Evolutionary conservation across 1,284 basidiomycete species (phyloP).

Genomic region (Trichosporon sp.): DNA sequence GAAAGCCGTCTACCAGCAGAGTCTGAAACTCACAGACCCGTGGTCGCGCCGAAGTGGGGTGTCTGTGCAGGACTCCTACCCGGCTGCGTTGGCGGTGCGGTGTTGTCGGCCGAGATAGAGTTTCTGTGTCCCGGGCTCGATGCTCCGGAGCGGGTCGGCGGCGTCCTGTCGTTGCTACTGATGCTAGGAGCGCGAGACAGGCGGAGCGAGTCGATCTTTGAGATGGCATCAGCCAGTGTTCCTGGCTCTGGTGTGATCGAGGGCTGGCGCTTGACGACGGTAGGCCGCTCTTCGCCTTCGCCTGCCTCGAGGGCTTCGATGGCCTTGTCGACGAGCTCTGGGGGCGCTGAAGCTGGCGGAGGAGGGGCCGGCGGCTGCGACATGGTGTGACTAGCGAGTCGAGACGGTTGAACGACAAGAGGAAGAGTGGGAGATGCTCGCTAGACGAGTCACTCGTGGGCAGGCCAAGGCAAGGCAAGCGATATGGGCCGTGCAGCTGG

Average conservation of each 20-base stretch:
- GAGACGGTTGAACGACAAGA: background rate
- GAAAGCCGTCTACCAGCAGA: background rate
- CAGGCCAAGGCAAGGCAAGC: too few relatives aligned
- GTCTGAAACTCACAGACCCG: conserved; percentile 31
- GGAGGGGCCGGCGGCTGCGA: conserved; percentile 26
- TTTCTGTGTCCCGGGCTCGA: conserved; percentile 26
- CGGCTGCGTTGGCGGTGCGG: conserved; percentile 6
- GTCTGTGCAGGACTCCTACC: conserved; percentile 37
- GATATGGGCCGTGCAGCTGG: background rate
- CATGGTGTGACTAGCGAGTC: conserved; percentile 16
- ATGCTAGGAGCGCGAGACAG: conserved; percentile 27
- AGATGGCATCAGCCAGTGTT: conserved; percentile 42
- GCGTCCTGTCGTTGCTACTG: conserved; percentile 14
- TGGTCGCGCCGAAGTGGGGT: conserved; percentile 48
- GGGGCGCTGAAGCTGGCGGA: background rate
- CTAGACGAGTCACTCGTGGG: too few relatives aligned
- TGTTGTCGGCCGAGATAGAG: background rate
- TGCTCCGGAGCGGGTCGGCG: conserved; percentile 29
- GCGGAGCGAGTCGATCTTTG: conserved; percentile 39
- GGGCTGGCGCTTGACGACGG: conserved; percentile 9
- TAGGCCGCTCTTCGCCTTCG: conserved; percentile 18
- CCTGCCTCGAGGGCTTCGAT: background rate
- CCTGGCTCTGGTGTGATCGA: conserved; percentile 23
- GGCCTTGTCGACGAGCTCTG: background rate
- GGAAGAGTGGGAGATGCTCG: background rate